A percentile compares a stretch with the other conserved stretches of the same genome.
Conservation (phyloP, 495 filamentous ascomycete species). For the Neurospora africana region DNA sequence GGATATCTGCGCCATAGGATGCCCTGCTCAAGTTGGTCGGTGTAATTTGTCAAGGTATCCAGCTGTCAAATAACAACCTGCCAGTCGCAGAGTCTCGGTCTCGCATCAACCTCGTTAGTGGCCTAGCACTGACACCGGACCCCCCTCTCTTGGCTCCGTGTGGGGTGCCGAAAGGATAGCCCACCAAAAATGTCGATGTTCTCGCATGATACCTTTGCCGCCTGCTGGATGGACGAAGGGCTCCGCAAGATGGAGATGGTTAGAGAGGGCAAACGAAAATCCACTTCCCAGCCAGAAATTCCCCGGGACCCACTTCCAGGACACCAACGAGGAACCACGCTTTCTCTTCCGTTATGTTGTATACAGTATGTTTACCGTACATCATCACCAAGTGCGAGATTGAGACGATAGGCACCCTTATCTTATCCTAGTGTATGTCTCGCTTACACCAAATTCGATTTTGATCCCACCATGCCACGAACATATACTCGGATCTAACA, state of each 20-base stretch:
- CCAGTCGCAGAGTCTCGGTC: constrained; percentile 11
- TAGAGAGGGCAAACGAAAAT: not conserved
- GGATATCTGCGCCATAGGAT: not conserved
- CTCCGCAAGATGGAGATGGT: not conserved
- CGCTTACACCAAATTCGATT: not conserved
- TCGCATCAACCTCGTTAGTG: not conserved
- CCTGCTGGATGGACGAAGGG: not conserved
- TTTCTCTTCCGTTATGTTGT: not conserved
- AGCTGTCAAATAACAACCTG: constrained; percentile 10
- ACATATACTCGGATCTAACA: not conserved
- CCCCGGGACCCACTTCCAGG: not conserved
- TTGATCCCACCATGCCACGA: not conserved
- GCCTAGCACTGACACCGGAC: not conserved
- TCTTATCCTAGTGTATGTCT: not conserved
- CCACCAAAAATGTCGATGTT: not conserved
- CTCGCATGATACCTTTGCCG: not conserved
- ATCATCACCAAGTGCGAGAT: not conserved
- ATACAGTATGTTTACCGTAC: not conserved
- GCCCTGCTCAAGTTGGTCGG: not conserved
- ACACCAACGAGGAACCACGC: not conserved
- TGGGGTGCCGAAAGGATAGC: not conserved
- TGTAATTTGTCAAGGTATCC: not conserved
- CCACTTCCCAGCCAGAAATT: not conserved
- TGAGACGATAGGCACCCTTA: not conserved
- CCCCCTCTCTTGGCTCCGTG: not conserved